Base-by-base conservation (phyloP, 2,329 filamentous ascomycete species). In the Cercospora brassicicola region DNA sequence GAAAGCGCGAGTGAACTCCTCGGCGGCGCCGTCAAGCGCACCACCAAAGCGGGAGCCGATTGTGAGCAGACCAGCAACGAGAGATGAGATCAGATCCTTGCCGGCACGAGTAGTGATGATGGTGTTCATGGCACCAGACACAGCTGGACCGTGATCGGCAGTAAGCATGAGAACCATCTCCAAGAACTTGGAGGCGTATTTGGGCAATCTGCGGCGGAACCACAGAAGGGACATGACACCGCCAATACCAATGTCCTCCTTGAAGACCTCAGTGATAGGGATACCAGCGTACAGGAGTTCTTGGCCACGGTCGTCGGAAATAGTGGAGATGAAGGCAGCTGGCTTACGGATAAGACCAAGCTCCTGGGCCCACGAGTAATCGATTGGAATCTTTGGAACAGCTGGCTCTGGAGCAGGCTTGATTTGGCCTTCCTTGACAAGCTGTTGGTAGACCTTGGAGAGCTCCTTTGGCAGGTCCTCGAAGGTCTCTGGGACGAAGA, bases 131-230 rank as follows among this genome's bases (percentile, higher is more conserved):
- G 95, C 95, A 88, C 95, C 95, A 76, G 95, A 99, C 76, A 99
- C 95, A 77, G 95, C 95, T 64, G 95, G 95, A 84, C 95, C 95
- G 89, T 99, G 95, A 80, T 99, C 95, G 77, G 95, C 95, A 79
- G 95, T 99, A 79, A 99, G 89, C 95, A 99, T 99, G 82, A 99
- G 94, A 74, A 99, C 95, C 95, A 99, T 99, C 88, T 99, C 95
- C 76, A 99, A 85, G 88, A 99, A 99, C 85, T 96, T 96, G 88
- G 93, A 96, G 79, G 95, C 95, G 81, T 97, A 98, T 79, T 91
- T 86, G 72, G 95, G 95, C 71, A 99, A 91, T 80, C 95, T 92
- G 83, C 95, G 94, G 79, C 95, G 94, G 93, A 99, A 99, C 95
- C 95, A 99, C 76, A 99, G 87, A 67, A 99, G 89, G 69, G 95